Base-by-base conservation (phyloP, 1,284 basidiomycete genomes). In the Apiotrichum laibachii region DNA sequence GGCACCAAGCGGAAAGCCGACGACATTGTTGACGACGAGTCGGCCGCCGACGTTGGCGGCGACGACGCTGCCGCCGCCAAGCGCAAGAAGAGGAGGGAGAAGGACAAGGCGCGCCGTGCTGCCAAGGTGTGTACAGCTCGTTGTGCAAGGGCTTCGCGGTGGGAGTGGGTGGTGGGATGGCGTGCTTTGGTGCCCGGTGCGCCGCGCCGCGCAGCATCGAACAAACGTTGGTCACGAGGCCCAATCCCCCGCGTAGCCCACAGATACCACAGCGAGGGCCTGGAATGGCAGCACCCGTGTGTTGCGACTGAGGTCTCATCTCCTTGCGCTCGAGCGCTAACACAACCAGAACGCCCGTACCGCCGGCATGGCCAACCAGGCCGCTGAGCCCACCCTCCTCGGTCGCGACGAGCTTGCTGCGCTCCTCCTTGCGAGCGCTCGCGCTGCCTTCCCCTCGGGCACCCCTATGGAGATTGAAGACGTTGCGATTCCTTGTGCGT, bases 391-490 rank as follows among this genome's bases (percentile, higher is more conserved):
- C 4, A 68, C 70, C 5, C 65, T 68, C 42, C 57, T 72, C 19
- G 19, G 53, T 6, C 53, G 60, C 8, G 55, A 55, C 4, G 64
- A 70, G 16, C 54, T 74, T 15, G 68, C 67, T 0, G 51, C 59
- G 2, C 49, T 72, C 11, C 63, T 76, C 12, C 68, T 73, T 15
- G 47, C 62, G 0, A 71, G 68, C 0, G 67, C 70, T 34, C 57
- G 70, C n/a, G 71, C 73, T 42, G 67, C 72, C 6, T 72, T 68
- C 54, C 68, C 72, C 2, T 61, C 69, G 11, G 68, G 71, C 9
- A 71, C 67, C 18, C 59, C 68, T 18, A 76, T 78, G 67, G 77
- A 78, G 64, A 64, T 78, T 42, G 73, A 72, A 8, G 76, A 77
- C 52, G 53, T 72, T 18, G 57, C 60, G 7, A 66, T 76, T 13